A percentile compares a stretch with the other conserved stretches of the same genome.
Conservation (phyloP, 208 protist genomes). For the Crithidia expoeki region DNA sequence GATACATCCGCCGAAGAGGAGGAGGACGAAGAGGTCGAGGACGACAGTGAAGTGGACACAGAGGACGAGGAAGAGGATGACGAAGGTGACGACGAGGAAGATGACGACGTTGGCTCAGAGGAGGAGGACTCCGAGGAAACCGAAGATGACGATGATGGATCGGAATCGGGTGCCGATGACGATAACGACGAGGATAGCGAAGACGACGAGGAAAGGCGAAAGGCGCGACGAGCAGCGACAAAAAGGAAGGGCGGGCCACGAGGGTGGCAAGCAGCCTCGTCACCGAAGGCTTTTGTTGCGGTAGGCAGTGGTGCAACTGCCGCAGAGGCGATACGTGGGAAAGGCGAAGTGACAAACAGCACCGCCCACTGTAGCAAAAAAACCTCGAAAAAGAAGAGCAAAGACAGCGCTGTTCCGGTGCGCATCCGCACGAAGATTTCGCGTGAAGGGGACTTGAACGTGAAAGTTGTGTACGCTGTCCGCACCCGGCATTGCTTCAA, state of each 20-base stretch:
- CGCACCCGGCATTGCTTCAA: constrained; percentile 43
- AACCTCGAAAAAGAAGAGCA: constrained; percentile 14
- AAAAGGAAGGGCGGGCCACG: not conserved
- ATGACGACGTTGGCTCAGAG: constrained; percentile 21
- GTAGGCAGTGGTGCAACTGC: not conserved
- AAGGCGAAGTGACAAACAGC: not conserved
- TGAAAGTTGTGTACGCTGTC: constrained; percentile 67
- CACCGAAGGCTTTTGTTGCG: too few relatives aligned
- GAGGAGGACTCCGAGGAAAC: constrained; percentile 18
- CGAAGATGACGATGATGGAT: constrained; percentile 22
- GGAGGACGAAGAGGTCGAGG: constrained; percentile 28
- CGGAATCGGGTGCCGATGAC: constrained; percentile 18
- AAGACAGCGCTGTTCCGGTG: not conserved
- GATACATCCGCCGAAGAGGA: too few relatives aligned
- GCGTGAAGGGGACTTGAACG: constrained; percentile 75
- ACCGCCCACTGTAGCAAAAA: not conserved
- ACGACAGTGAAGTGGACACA: constrained; percentile 13
- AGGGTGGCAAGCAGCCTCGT: not conserved
- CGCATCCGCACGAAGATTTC: constrained; percentile 71
- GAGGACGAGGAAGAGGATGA: constrained; percentile 23
- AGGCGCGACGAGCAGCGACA: not conserved
- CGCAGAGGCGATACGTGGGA: not conserved
- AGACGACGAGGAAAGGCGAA: constrained; percentile 1
- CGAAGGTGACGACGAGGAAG: constrained; percentile 12
- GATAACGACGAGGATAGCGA: constrained; percentile 5